Evolutionary conservation across 768 basidiomycete species (phyloP), one percentile per base, ranked within the genome.

Genomic region (Mycena vitilis): DNA sequence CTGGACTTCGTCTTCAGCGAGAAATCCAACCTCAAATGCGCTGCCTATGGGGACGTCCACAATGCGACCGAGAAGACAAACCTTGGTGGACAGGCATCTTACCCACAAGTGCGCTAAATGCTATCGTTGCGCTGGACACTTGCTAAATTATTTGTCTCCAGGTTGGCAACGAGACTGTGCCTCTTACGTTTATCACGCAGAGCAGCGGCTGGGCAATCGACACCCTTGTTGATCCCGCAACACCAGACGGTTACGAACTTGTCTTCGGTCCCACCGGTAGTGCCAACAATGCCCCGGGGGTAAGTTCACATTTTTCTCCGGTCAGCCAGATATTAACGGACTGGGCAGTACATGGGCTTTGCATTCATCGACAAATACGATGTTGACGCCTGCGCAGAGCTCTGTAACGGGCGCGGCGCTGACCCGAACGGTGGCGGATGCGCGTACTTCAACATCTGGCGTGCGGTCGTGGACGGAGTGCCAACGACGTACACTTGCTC

Each of bases 401-500:
- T 81, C 37, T 87, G 85, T 73, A 85, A 83, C 63, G 76, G 75
- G 15, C 81, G 84, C 36, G 81, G 78, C 10, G 76, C 81, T 4
- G 84, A 86, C 65, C 71, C 76, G 8, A 69, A 69, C 38, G 84
- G 84, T 36, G 85, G 85, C 52, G 81, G 79, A 8, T 87, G 85
- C 75, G 80, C 81, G 61, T 87, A 80, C 78, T 85, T 87, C 76
- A 87, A 87, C 70, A 86, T 86, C 76, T 87, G 84, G 85, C 81
- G 84, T 42, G 85, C 84, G 15, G 76, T 86, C 37, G 82, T 85
- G 0, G 73, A 82, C 63, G 84, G 83, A 11, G 66, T 72, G n/a
- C 84, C 85, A 0, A 85, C 83, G 4, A 84, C 83, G 0, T 86
- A 86, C 75, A 82, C 82, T 45, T 87, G 85, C 77, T 81, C 82